Percentiles rank a stretch among this genome's conserved stretches.
Evolutionary conservation across 2,329 filamentous ascomycete genomes (phyloP).

Genomic region (Pseudopyrenochaeta lycopersici): DNA sequence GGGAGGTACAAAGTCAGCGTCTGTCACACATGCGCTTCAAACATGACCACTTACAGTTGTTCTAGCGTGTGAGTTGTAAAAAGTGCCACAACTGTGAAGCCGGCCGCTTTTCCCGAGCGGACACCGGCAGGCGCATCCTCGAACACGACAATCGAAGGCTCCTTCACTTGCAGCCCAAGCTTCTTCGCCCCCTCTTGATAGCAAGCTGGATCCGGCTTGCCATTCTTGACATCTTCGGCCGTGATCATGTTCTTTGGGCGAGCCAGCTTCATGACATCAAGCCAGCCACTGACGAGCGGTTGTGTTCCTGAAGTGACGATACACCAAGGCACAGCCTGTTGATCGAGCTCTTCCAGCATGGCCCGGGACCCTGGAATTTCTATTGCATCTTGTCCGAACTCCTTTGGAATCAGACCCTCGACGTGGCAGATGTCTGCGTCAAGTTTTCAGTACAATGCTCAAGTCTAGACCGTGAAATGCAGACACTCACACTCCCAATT

Average conservation of each 20-base stretch:
- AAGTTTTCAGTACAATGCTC: not conserved
- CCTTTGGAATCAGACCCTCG: conserved; percentile 79
- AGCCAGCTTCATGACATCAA: conserved; percentile 59
- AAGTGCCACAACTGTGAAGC: conserved; percentile 84
- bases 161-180: conserved; percentile 53
- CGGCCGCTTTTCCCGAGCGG: conserved; percentile 81
- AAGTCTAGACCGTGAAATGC: not conserved
- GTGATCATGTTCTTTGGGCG: conserved; percentile 58
- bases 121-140: conserved; percentile 92
- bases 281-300: conserved; percentile 60
- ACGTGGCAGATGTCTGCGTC: conserved; percentile 76
- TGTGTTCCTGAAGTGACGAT: conserved; percentile 70
- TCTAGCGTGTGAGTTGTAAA: conserved; percentile 82
- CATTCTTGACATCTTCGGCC: conserved; percentile 59
- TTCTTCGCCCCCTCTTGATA: conserved; percentile 56
- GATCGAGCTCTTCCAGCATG: conserved; percentile 73
- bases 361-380: conserved; percentile 85
- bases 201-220: conserved; percentile 61
- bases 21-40: too few species aligned
- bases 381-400: conserved; percentile 78
- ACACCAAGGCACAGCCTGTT: conserved; percentile 75
- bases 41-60: conserved; percentile 60
- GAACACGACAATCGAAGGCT: conserved; percentile 71
- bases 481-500: conserved; percentile 85
- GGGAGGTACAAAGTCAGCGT: too few species aligned